Evolutionary conservation across 2,329 filamentous ascomycete species (phyloP), one percentile per base, ranked within the genome.

Genomic region (Ophiostoma triangulosporum): DNA sequence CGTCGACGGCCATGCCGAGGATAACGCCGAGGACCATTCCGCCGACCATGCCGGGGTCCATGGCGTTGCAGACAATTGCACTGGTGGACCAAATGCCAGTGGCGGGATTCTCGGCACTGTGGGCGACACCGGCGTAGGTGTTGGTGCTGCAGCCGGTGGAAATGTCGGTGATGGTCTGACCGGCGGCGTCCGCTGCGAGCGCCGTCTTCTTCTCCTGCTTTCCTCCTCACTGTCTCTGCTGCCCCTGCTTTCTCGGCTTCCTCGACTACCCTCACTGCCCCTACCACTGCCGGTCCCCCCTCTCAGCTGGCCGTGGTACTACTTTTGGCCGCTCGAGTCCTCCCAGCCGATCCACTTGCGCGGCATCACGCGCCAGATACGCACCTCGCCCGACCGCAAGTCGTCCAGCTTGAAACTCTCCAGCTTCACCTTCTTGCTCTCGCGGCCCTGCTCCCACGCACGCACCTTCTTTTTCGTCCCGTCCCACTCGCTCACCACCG

Each of bases 391-490:
- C 67, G 85, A 91, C 64, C 88, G 78, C 66, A 98, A 65, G 70
- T 98, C 93, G 45, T 90, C 89, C 57, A 98, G 76, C 71, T 90
- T 87, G 71, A 91, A 97, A 69, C 89, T 95, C 73, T 97, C 91
- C 57, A 88, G 73, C 72, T 94, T 93, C 53, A 94, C 84, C 73
- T 96, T 97, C 68, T 86, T 91, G 66, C 82, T 90, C 72, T 97
- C 91, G 14, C 91, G 75, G 0, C 91, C 91, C 66, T 98, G 93
- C 68, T 97, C 93, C 87, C 88, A 97, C 1, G 84, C 90, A 27
- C 90, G 74, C 26, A 98, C 84, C 75, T 97, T 96, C 77, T 95
- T 95, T 78, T 96, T 95, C 38, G 88, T 95, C 3, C 93, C 93
- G 66, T 98, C 93, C 93, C 93, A 98, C 66, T 98, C 93, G 9